These are phyloP conservation scores for Colletotrichum paranaense DNA, from an alignment of 2,329 filamentous ascomycete genomes.

Conservation along the genomic window DNA sequence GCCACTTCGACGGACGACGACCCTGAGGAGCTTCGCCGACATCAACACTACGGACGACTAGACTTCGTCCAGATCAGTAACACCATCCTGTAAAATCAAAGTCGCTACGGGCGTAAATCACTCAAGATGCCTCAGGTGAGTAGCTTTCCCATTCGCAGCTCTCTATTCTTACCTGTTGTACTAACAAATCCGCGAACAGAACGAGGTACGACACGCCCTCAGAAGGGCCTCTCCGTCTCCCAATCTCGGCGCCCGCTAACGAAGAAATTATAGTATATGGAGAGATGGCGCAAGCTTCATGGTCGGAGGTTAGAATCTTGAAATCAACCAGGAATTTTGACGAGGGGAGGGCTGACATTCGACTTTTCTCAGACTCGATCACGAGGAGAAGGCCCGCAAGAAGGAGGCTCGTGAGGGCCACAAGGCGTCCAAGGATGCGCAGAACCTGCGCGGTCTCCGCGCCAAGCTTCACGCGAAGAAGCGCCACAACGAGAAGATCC, in stretches of 20 bases:
- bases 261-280: conserved; percentile 70
- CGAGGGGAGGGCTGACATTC: neutral
- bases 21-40: neutral
- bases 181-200: neutral
- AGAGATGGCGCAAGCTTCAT: conserved; percentile 68
- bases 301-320: conserved; percentile 49
- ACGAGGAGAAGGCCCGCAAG: conserved; percentile 92
- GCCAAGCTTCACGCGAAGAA: conserved; percentile 96
- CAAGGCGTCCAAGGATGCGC: conserved; percentile 87
- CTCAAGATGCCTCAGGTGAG: conserved; percentile 33
- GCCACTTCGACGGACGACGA: conserved; percentile 22
- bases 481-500: conserved; percentile 96
- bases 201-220: neutral
- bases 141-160: neutral
- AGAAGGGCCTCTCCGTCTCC: neutral
- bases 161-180: neutral
- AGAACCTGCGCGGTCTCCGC: conserved; percentile 90
- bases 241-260: neutral
- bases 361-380: conserved; percentile 62
- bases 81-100: neutral
- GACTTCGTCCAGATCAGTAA: neutral
- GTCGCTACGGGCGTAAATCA: conserved; percentile 22
- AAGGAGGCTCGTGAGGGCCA: conserved; percentile 88
- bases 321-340: neutral
- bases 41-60: neutral